Conservation (phyloP, 352 stramenopile species). For the Thraustochytrium sp. region DNA sequence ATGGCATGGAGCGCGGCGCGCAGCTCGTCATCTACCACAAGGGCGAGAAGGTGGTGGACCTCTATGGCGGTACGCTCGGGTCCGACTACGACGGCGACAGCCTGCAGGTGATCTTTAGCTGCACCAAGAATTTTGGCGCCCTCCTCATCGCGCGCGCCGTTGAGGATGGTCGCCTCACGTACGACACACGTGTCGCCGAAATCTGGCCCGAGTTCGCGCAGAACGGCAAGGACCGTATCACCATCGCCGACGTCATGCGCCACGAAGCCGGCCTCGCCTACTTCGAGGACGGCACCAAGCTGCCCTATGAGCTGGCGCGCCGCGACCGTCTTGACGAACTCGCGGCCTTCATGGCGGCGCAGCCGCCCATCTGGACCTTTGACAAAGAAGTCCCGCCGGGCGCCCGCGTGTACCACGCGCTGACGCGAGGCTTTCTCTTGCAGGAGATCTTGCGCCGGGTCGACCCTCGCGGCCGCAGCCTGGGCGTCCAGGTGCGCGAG, state of each 20-base stretch:
- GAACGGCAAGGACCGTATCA: neutral
- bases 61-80: neutral
- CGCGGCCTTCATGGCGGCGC: neutral
- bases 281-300: neutral
- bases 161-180: neutral
- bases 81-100: neutral
- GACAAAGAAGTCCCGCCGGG: neutral
- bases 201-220: neutral
- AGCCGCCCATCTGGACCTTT: neutral
- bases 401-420: neutral
- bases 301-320: neutral
- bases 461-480: neutral
- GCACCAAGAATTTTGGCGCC: neutral
- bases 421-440: neutral
- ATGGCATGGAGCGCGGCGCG: neutral
- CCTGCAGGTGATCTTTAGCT: neutral
- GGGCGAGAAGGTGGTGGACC: neutral
- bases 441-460: neutral
- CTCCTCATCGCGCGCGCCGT: neutral
- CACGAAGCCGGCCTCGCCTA: neutral
- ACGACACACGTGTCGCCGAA: neutral
- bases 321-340: neutral
- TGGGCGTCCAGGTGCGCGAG: neutral
- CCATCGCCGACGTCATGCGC: neutral
- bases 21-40: neutral